Base-by-base conservation (phyloP, 148 eudicot genomes). In the Nepenthes mirabilis region DNA sequence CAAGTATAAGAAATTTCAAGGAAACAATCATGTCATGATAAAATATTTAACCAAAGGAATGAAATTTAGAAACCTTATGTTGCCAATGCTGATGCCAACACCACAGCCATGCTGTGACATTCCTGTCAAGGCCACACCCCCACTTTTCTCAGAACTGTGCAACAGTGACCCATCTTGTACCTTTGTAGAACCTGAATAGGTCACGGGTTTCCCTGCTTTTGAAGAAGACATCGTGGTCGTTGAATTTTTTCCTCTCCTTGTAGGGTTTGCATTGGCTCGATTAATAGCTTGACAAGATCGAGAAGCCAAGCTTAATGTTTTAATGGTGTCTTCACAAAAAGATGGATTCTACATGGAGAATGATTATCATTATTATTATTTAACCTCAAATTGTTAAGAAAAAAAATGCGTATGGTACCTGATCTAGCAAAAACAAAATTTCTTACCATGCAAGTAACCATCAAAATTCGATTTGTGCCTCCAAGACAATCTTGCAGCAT, bases 401-500 rank as follows among this genome's bases (percentile, higher is more conserved):
- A 1, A 49, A 49, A 14, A 0, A 11, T 35, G 47, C 13, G 57
- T 8, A 36, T 9, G 34, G 9, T 14, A 14, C 7, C 34, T 12
- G 7, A 36, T 23, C 23, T 23, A 66, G 43, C 51, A 9, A 13
- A 55, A 34, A 9, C 1, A 62, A 34, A 63, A 40, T 43, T 14
- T 32, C 72, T 48, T 72, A 89, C 99, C 85, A 93, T 70, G 82
- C 96, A 86, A 43, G 83, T 72, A 54, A 93, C 47, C 82, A 93
- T 72, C 58, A 86, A 52, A 56, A 77, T 76, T 68, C 37, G 78
- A 69, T 71, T 79, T 45, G 34, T 71, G n/a, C 82, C 81, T n/a
- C 89, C 87, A 74, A 93, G 82, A 53, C 97, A 93, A 55, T 84
- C 96, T 68, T 89, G 88, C 47, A 93, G 58, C 75, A 93, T 73